phyloP scores from a whole-genome alignment of 495 filamentous ascomycete genomes.

The Pseudoneurospora amorphoporcata region DNA sequence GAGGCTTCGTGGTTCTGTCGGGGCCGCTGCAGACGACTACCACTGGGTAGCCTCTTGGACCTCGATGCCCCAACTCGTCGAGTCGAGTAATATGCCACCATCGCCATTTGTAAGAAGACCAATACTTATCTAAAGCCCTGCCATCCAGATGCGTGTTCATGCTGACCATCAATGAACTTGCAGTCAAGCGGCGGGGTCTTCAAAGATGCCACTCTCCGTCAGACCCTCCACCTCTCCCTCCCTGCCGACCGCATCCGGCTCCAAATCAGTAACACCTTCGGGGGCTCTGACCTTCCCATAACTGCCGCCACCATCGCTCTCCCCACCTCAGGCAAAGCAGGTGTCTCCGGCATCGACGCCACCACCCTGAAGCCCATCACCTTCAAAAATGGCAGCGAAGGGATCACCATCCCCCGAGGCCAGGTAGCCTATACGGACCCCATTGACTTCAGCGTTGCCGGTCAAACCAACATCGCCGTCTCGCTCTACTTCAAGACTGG shows the following conservation, averaged over 20 bases:
- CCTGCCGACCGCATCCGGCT: slow-evolving; percentile 46
- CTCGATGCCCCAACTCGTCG: slow-evolving; percentile 56
- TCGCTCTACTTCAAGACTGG: slow-evolving; percentile 49
- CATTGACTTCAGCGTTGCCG: slow-evolving; percentile 40
- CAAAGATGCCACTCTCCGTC: slow-evolving; percentile 52
- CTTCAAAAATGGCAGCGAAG: slow-evolving; percentile 40
- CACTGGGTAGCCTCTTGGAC: slow-evolving; percentile 61
- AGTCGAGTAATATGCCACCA: slow-evolving; percentile 51
- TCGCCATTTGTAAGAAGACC: slow-evolving; percentile 43
- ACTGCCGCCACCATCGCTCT: slow-evolving; percentile 48
- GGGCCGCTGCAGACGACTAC: slow-evolving; percentile 5
- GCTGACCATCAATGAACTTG: background rate
- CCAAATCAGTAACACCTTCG: slow-evolving; percentile 60
- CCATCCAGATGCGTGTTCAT: background rate
- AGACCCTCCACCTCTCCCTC: slow-evolving; percentile 53
- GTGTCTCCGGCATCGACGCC: slow-evolving; percentile 41
- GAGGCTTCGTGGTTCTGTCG: background rate
- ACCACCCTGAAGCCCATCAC: slow-evolving; percentile 41
- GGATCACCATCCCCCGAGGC: slow-evolving; percentile 46
- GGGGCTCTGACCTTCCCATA: slow-evolving; percentile 49
- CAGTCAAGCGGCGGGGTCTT: slow-evolving; percentile 20
- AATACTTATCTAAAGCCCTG: background rate
- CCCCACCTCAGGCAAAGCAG: slow-evolving; percentile 39
- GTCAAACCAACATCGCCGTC: slow-evolving; percentile 43
- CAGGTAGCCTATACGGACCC: slow-evolving; percentile 55